Evolutionary conservation across 768 basidiomycete genomes (phyloP), one percentile per base, ranked within the genome.

Genomic region (Butyriboletus loyo): DNA sequence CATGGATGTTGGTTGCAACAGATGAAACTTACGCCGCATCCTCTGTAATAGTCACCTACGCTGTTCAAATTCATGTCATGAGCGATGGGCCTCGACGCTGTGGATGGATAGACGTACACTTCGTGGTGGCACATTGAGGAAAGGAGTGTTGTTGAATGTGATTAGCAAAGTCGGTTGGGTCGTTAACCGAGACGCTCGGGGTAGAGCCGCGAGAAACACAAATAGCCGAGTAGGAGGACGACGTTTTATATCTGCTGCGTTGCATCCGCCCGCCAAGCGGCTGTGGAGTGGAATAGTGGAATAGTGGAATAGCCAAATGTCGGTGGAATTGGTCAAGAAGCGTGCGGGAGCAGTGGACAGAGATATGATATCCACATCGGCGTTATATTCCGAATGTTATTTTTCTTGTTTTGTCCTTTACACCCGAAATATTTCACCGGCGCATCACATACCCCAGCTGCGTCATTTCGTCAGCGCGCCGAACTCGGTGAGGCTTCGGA

Each of bases 21-120:
- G 36, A n/a, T 9, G 35, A 15, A 4, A 64, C 69, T 36, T 52
- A 72, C 71, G 31, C 69, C 70, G 49, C 71, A 72, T 22, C 71
- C 72, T 56, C 69, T 66, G 53, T 72, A 66, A 51, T 66, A 72
- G 42, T 72, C 71, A 38, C 71, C 71, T 25, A 73, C 66, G 9
- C 71, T 72, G 60, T 50, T 32, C 14, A 21, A 21, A 15, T 24
- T 31, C 11, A 39, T 30, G 38, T 58, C 51, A 14, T 52, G 50
- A 57, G 50, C 8, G 8, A 49, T 4, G 46, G 8, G 28, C 19
- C 3, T n/a, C 25, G 41, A 15, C 28, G 14, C 2, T 9, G 21
- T 10, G 31, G 27, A 21, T 3, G 14, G n/a, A 35, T 24, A 7
- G 0, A 44, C 72, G 53, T 52, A 72, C 71, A 73, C 50, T 66